Evolutionary conservation across 2,329 filamentous ascomycete species (phyloP).

Genomic region (Microcera coccophila): DNA sequence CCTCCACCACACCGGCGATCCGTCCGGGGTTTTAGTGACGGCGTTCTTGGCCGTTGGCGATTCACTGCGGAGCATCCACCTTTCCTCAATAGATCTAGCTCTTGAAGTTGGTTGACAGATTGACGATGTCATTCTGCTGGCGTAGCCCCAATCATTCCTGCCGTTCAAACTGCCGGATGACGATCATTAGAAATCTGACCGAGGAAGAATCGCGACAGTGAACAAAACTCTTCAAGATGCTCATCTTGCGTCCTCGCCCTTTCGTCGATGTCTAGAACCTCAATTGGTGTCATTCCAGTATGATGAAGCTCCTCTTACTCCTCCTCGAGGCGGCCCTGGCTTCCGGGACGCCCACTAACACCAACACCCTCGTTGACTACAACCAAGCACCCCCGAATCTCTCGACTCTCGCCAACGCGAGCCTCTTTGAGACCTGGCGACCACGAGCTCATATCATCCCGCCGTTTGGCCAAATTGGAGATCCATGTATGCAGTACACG

Average conservation of each 20-base stretch:
- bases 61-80: neutral
- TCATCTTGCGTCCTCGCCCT: neutral
- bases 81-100: neutral
- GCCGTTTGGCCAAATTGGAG: conserved; percentile 38
- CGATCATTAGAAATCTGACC: neutral
- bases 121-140: neutral
- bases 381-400: conserved; percentile 37
- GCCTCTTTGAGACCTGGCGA: conserved; percentile 31
- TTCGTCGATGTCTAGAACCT: neutral
- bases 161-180: neutral
- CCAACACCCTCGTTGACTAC: conserved; percentile 31
- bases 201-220: neutral
- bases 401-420: conserved; percentile 35
- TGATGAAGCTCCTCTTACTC: conserved; percentile 15
- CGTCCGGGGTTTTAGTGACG: too few species aligned
- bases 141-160: neutral
- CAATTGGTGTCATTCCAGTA: neutral
- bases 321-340: conserved; percentile 9
- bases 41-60: neutral
- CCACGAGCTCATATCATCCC: conserved; percentile 41
- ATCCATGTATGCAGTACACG: conserved; percentile 44
- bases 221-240: neutral
- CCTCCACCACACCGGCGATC: too few species aligned
- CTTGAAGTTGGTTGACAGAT: neutral
- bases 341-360: conserved; percentile 13